Base-by-base conservation (phyloP, 352 stramenopile genomes). In the Pythium phragmiticola region DNA sequence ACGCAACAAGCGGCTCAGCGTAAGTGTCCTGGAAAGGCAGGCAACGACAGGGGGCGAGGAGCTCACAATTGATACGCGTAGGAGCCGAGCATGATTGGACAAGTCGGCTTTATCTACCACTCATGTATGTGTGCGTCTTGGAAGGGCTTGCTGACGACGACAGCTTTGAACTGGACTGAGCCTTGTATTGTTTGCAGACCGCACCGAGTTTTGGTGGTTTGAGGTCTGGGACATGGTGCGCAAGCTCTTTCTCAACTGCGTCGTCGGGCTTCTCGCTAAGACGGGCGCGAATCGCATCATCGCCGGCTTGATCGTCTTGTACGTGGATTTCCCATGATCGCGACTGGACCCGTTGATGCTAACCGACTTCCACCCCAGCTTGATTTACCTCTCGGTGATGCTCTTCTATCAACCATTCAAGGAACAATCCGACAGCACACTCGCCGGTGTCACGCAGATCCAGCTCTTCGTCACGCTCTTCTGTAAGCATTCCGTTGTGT, bases 31-130 rank as follows among this genome's bases (percentile, higher is more conserved):
- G 11, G 45, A 28, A 50, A 50, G 21, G 11, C n/a, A 17, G 9
- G 17, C 1, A 23, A 28, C 8, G 26, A 30, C 4, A 5, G 26
- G 26, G 26, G 26, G 26, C 4, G 26, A 30, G 1, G 26, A 30
- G 26, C 26, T 30, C 26, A 30, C 26, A 30, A 30, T 33, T 36
- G 19, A n/a, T 33, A 16, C 11, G 8, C 19, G 8, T 42, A 91
- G 82, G 77, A 90, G 49, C 83, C 83, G n/a, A 89, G 69, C 30
- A 87, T 81, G 49, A 65, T 89, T 26, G 83, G 81, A 0, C 80
- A 89, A 78, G 81, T 92, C 16, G 83, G 81, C 2, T 92, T 92
- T 59, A 90, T 92, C 55, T 92, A 90, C 50, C 66, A 86, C 60
- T 87, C 83, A 14, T 92, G 83, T 90, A 63, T 21, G 78, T 3